These are phyloP conservation scores for Casuarina glauca DNA, from an alignment of 306 rosid genomes.

Conservation along the genomic window DNA sequence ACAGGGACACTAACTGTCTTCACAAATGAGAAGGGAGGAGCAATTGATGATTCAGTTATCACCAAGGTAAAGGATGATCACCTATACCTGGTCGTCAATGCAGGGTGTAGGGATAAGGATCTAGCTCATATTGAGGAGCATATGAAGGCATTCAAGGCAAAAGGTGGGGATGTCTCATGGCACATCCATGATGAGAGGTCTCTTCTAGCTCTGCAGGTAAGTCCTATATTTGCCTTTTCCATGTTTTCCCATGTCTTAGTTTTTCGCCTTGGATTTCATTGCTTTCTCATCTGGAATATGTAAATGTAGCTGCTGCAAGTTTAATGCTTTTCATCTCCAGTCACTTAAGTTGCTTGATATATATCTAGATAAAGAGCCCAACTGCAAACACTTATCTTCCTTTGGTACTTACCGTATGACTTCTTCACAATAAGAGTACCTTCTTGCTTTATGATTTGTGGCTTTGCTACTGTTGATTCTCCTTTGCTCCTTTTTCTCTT, in stretches of 20 bases:
- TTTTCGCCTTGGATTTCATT: slow-evolving; percentile 15
- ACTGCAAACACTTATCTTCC: not conserved
- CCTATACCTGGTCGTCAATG: slow-evolving; percentile 89
- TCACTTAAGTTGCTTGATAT: not conserved
- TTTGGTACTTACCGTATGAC: not conserved
- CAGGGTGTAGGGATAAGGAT: slow-evolving; percentile 95
- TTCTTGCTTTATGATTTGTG: not conserved
- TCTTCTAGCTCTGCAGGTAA: slow-evolving; percentile 88
- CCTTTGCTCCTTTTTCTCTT: not conserved
- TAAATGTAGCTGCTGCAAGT: slow-evolving; percentile 23
- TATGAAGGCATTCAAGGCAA: slow-evolving; percentile 92
- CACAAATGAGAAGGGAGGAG: slow-evolving; percentile 94
- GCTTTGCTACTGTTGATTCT: not conserved
- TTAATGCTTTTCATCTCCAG: not conserved
- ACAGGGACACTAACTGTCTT: slow-evolving; percentile 83
- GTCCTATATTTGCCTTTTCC: slow-evolving; percentile 8
- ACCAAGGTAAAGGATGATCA: slow-evolving; percentile 82
- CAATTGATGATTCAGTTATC: slow-evolving; percentile 89
- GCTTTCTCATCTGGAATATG: not conserved
- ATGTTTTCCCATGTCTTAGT: slow-evolving; percentile 15
- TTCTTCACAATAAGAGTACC: not conserved
- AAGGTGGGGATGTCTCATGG: slow-evolving; percentile 97
- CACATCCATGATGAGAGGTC: slow-evolving; percentile 96
- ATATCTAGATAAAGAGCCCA: not conserved
- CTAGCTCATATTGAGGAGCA: slow-evolving; percentile 91